Evolutionary conservation across 1,284 basidiomycete species (phyloP).

Genomic region (Rhodotorula sp.): DNA sequence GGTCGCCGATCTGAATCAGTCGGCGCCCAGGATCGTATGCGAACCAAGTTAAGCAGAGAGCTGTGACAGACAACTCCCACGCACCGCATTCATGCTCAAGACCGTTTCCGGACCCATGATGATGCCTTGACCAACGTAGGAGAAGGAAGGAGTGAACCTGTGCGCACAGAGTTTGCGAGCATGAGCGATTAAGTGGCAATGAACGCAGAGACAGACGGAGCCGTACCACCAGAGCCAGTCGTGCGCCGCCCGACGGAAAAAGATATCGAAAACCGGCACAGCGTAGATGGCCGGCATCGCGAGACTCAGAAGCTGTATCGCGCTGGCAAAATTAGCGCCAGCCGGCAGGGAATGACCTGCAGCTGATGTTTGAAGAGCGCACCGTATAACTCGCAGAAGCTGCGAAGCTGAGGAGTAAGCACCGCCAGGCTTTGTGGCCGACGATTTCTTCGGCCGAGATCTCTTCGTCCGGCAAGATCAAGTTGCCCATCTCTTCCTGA

Average conservation of each 20-base stretch:
- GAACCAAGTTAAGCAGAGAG: too few relatives aligned
- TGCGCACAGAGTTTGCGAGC: background rate
- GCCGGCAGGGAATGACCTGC: too few relatives aligned
- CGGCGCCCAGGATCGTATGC: too few relatives aligned
- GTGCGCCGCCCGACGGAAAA: slow-evolving; percentile 62
- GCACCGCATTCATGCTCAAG: slow-evolving; percentile 81
- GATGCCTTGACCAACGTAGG: slow-evolving; percentile 89
- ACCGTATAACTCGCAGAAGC: slow-evolving; percentile 39
- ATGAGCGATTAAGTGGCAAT: background rate
- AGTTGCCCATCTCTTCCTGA: background rate
- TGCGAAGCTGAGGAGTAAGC: slow-evolving; percentile 62
- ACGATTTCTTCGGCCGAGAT: slow-evolving; percentile 12
- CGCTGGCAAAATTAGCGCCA: too few relatives aligned
- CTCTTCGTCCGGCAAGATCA: background rate
- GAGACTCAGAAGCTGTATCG: slow-evolving; percentile 58
- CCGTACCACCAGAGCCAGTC: slow-evolving; percentile 82
- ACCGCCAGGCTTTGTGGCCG: slow-evolving; percentile 27
- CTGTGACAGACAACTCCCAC: slow-evolving; percentile 33
- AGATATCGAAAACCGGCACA: slow-evolving; percentile 82
- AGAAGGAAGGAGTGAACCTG: slow-evolving; percentile 80
- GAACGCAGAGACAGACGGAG: background rate
- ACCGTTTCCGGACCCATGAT: slow-evolving; percentile 98
- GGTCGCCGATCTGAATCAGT: background rate
- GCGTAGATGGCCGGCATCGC: slow-evolving; percentile 87
- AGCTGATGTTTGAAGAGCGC: background rate